These are phyloP conservation scores for Larix sibirica DNA, from an alignment of 83 land plant species.

Conservation along the genomic window DNA sequence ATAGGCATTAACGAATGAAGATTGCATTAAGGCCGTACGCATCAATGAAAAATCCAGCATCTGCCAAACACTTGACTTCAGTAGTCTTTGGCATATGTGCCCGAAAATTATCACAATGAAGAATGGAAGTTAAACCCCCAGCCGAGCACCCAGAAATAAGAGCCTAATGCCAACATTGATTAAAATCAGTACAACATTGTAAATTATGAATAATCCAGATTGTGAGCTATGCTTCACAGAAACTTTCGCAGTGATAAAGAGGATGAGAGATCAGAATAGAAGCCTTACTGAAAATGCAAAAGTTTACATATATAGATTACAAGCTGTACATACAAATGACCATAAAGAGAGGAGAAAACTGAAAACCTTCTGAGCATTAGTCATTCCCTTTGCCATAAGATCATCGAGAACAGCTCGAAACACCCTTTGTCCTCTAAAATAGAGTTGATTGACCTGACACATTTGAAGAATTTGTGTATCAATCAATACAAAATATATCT, in stretches of 20 bases:
- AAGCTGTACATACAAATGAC: background rate
- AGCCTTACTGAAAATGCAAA: no score
- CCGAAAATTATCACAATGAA: conserved; percentile 69
- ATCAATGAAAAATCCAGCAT: conserved; percentile 82
- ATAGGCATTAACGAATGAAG: background rate
- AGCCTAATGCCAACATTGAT: conserved; percentile 26
- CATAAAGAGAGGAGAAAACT: background rate
- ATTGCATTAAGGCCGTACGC: conserved; percentile 34
- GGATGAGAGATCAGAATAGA: no score
- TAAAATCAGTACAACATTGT: no score
- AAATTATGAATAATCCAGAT: no score
- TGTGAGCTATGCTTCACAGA: no score
- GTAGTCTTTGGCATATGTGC: conserved; percentile 42
- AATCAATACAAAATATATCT: conserved; percentile 6
- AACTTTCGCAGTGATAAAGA: no score
- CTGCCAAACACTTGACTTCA: conserved; percentile 78
- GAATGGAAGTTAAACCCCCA: conserved; percentile 66
- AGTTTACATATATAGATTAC: no score
- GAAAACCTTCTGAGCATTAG: conserved; percentile 62
- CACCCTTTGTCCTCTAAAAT: conserved; percentile 79
- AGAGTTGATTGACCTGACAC: conserved; percentile 50
- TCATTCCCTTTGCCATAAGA: conserved; percentile 76
- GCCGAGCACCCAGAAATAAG: conserved; percentile 81
- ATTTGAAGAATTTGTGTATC: conserved; percentile 1
- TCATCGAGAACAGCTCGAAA: conserved; percentile 64